These are phyloP conservation scores for Tritrichomonas foetus DNA, from an alignment of 208 protist species.

Conservation along the genomic window DNA sequence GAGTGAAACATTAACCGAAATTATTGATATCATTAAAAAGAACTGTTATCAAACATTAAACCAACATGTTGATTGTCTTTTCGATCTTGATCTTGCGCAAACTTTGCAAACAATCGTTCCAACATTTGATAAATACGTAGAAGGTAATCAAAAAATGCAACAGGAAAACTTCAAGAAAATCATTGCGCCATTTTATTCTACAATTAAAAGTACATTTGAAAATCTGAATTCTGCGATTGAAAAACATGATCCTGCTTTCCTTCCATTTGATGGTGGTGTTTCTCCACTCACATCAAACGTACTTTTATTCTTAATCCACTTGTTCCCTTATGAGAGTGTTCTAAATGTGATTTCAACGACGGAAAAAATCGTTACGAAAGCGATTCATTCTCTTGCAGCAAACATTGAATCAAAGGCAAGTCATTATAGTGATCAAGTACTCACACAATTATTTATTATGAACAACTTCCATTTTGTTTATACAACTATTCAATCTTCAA, in stretches of 20 bases:
- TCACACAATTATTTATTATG: not conserved
- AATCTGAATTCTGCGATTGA: not conserved
- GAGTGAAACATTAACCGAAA: too few relatives aligned
- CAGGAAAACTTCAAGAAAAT: not conserved
- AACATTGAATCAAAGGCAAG: not conserved
- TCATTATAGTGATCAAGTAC: not conserved
- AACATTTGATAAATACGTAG: too few relatives aligned
- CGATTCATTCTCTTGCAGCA: not conserved
- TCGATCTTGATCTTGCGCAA: too few relatives aligned
- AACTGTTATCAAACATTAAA: too few relatives aligned
- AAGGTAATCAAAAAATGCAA: too few relatives aligned
- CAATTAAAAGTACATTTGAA: not conserved
- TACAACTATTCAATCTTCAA: not conserved
- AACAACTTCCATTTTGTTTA: not conserved
- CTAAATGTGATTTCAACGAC: not conserved
- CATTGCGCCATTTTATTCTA: not conserved
- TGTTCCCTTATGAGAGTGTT: not conserved
- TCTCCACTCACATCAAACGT: not conserved
- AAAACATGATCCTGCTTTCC: not conserved
- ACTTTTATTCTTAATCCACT: not conserved
- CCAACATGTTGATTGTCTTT: too few relatives aligned
- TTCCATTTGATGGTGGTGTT: not conserved
- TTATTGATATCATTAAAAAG: too few relatives aligned
- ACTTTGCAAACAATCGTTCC: too few relatives aligned
- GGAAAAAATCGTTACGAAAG: not conserved